Evolutionary conservation across 495 filamentous ascomycete species (phyloP).

Genomic region (Xylaria palmicola): DNA sequence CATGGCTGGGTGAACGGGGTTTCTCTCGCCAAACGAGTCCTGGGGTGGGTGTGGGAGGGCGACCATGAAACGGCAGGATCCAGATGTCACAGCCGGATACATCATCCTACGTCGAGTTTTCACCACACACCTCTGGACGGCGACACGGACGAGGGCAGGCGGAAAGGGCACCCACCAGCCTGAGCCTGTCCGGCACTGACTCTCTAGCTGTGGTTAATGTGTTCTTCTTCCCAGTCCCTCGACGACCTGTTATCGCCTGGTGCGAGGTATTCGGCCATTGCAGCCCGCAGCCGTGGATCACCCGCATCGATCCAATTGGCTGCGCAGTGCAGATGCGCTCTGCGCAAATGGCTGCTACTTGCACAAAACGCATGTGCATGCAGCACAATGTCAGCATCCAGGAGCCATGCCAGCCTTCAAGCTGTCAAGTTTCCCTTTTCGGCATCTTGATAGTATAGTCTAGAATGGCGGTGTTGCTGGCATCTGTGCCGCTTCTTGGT

Average conservation of each 20-base stretch:
- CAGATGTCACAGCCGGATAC: background rate
- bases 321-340: conserved; percentile 16
- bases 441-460: conserved; percentile 2
- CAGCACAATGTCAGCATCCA: conserved; percentile 10
- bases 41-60: background rate
- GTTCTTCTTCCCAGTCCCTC: background rate
- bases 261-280: conserved; percentile 20
- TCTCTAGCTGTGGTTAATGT: background rate
- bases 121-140: background rate
- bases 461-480: conserved; percentile 5
- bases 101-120: background rate
- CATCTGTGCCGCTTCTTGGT: background rate
- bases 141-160: background rate
- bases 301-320: conserved; percentile 24
- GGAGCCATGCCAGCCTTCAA: background rate
- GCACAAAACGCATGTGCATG: conserved; percentile 17
- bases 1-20: background rate
- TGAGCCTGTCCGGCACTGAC: background rate
- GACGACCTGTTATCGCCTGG: conserved; percentile 7
- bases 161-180: background rate
- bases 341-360: conserved; percentile 21
- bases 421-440: conserved; percentile 10
- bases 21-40: background rate
- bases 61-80: background rate
- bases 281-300: conserved; percentile 29